Base-by-base conservation (phyloP, 805 yeast genomes). In the Allodekkera sacchari region DNA sequence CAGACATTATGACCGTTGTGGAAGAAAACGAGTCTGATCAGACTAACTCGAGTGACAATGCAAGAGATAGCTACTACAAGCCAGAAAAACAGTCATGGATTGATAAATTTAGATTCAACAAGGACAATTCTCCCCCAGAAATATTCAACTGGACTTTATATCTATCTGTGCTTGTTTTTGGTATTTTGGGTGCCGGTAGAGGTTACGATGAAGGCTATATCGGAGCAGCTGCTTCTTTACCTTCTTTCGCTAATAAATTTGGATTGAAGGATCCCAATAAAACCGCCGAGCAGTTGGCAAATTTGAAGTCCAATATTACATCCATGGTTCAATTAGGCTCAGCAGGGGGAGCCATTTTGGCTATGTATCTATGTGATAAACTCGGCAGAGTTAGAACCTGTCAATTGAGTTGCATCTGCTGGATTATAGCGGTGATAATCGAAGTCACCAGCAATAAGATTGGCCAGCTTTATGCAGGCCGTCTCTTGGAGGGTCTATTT, bases 171-270 rank as follows among this genome's bases (percentile, higher is more conserved):
- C 24, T 32, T 20, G 59, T 68, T 3, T 74, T 72, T 50, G 80
- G 79, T 28, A 47, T 72, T 12, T 48, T 71, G 27, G 80, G 80
- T 6, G 59, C 68, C 21, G 73, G 74, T 5, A 53, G 80, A 50
- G 80, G 79, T 10, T 63, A 59, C 28, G 79, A 74, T 47, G 79
- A 74, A 47, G 79, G 79, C 21, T 53, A 52, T 37, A 59, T 66
- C 21, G 53, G 72, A 7, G 74, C 73, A 9, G 52, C 63, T 6
- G 53, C 66, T 14, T 57, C 66, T 8, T 74, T 66, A 42, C 36
- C 39, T 4, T 55, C 69, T 0, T 74, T 74, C 46, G 50, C 44
- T 19, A 32, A 44, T 6, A 48, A 51, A 30, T 70, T 71, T 43
- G 74, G 74, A 0, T 55, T 74, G 16, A 44, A 51, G 11, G 71